Conservation (phyloP, 140 eudicot species). For the Senecio squalidus region DNA sequence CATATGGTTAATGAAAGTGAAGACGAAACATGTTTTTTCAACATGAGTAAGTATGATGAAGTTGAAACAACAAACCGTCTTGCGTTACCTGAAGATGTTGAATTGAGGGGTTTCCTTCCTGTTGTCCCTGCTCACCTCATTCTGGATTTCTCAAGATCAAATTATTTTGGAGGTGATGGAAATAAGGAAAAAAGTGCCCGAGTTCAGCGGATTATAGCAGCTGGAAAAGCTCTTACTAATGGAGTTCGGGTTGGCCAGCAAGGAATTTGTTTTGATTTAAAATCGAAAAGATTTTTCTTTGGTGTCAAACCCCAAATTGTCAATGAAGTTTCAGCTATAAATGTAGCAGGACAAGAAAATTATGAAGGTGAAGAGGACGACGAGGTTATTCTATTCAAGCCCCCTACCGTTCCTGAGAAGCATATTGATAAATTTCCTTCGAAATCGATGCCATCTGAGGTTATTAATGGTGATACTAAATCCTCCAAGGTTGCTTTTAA, state of each 20-base stretch:
- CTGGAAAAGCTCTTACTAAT: conserved; percentile 78
- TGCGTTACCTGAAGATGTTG: conserved; percentile 83
- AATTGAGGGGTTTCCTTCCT: conserved; percentile 83
- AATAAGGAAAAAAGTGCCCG: conserved; percentile 57
- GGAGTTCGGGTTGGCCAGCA: conserved; percentile 44
- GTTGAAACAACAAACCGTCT: conserved; percentile 61
- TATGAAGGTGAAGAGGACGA: conserved; percentile 73
- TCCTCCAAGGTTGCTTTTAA: conserved; percentile 41
- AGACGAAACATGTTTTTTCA: conserved; percentile 56
- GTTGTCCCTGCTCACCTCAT: conserved; percentile 61
- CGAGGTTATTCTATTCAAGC: conserved; percentile 89
- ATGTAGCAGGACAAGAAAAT: conserved; percentile 16
- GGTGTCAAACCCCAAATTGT: conserved; percentile 44
- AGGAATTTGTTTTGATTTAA: conserved; percentile 58
- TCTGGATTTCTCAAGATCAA: conserved; percentile 68
- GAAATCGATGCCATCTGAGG: conserved; percentile 31
- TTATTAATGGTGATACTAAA: conserved; percentile 26
- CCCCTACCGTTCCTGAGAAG: conserved; percentile 50
- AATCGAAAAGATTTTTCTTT: conserved; percentile 44
- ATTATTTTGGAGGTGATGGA: conserved; percentile 54
- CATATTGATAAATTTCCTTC: conserved; percentile 27
- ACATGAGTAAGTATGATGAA: conserved; percentile 76
- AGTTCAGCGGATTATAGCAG: conserved; percentile 71
- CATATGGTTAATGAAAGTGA: conserved; percentile 31
- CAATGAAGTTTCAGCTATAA: conserved; percentile 27